Evolutionary conservation across 805 yeast genomes (phyloP), one percentile per base, ranked within the genome.

Genomic region (Metschnikowia chrysomelidarum): DNA sequence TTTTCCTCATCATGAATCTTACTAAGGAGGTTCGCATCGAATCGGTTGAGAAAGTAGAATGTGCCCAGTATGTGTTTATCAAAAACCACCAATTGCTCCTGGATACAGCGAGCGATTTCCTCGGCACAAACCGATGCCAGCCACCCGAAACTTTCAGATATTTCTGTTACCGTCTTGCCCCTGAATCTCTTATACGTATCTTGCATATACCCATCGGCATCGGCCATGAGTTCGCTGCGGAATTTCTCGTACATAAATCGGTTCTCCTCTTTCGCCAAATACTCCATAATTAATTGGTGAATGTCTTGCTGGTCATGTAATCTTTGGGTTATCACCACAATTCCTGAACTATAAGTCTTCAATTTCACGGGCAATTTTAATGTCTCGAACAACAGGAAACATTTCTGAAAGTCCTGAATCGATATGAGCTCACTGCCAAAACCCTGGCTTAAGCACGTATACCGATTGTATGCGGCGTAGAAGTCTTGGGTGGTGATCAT

Each of bases 11-110:
- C 39, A 7, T 26, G 10, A 16, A 46, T 26, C 27, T 32, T 34
- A 10, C 19, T 28, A 5, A 29, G 33, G 18, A 47, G 34, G 4
- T 7, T 27, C 7, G 20, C 15, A 13, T 46, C 46, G 21, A 46
- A 45, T 19, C 34, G 40, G 45, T 85, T 85, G 27, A 65, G 54
- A 50, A 74, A 84, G 56, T 78, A 86, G 32, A 73, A 71, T 3
- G 78, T 69, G 0, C 93, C 94, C 31, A 78, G 71, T 1, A 81
- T 64, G 45, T 79, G 78, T 47, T 79, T 78, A 59, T 86, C 95
- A 4, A 84, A 66, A 13, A 82, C 76, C 2, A 86, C 51, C 2
- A 60, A 55, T 4, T 87, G 88, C 2, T 59, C 53, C 2, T 64
- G 68, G n/a, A 84, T 71, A 13, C 82, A 78, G 36, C 68, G 61